Percentiles rank a stretch among this genome's conserved stretches.
Evolutionary conservation across 2,329 filamentous ascomycete species (phyloP).

Genomic region (Penicillium brasilianum): DNA sequence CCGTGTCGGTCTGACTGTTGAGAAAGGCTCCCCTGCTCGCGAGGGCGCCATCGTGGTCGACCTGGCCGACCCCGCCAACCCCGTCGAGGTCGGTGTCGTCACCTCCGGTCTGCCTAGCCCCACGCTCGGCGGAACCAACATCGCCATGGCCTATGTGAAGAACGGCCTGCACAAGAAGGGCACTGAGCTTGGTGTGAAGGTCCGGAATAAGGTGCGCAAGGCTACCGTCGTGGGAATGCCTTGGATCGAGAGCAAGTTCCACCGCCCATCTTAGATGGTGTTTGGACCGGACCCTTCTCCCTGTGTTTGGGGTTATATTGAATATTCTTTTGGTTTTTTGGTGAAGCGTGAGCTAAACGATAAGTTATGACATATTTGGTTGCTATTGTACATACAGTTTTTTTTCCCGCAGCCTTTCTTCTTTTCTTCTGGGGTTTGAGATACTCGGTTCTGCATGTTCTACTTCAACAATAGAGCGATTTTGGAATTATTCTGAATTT

Average conservation of each 20-base stretch:
- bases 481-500: not conserved
- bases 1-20: constrained; percentile 79
- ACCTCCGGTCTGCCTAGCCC: constrained; percentile 93
- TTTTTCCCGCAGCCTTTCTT: constrained; percentile 13
- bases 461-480: constrained; percentile 21
- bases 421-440: not conserved
- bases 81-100: constrained; percentile 69
- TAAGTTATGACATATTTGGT: constrained; percentile 9
- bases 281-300: constrained; percentile 8
- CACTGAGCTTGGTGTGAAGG: constrained; percentile 77
- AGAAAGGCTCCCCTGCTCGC: constrained; percentile 80
- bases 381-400: constrained; percentile 20
- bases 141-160: constrained; percentile 92
- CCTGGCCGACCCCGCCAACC: constrained; percentile 56
- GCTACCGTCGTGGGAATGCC: constrained; percentile 86
- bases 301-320: not conserved
- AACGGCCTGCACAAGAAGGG: constrained; percentile 82
- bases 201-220: constrained; percentile 76
- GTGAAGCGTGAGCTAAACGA: not conserved
- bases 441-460: constrained; percentile 7
- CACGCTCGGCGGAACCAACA: constrained; percentile 78
- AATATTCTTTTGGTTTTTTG: constrained; percentile 3
- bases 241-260: constrained; percentile 81
- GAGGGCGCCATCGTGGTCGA: constrained; percentile 83
- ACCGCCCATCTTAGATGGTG: constrained; percentile 41